Evolutionary conservation across 2,329 filamentous ascomycete species (phyloP).

Genomic region (Calonectria ilicicola): DNA sequence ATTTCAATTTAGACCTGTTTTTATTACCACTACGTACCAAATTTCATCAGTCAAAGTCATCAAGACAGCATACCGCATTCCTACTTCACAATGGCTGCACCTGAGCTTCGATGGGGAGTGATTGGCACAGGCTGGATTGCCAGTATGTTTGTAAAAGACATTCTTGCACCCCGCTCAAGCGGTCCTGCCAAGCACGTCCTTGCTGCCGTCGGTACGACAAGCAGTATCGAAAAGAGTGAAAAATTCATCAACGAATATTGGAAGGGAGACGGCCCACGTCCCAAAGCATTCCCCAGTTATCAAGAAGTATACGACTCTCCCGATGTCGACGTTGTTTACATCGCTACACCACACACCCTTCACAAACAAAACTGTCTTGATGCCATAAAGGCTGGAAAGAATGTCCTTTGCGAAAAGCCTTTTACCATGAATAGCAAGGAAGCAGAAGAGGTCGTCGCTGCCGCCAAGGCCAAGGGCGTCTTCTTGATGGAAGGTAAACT

Average conservation of each 20-base stretch:
- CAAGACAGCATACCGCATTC: not conserved
- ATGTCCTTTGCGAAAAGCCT: slow-evolving; percentile 60
- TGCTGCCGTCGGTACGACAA: slow-evolving; percentile 10
- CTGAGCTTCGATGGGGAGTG: slow-evolving; percentile 15
- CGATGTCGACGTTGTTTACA: slow-evolving; percentile 58
- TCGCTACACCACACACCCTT: slow-evolving; percentile 58
- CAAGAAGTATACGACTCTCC: slow-evolving; percentile 54
- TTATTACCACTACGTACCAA: no score
- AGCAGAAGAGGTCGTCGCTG: slow-evolving; percentile 51
- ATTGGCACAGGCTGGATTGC: slow-evolving; percentile 21
- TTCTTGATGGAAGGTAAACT: slow-evolving; percentile 54
- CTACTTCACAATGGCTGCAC: slow-evolving; percentile 1
- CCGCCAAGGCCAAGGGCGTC: slow-evolving; percentile 52
- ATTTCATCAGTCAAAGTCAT: no score
- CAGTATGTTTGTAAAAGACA: slow-evolving; percentile 16
- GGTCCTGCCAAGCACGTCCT: slow-evolving; percentile 14
- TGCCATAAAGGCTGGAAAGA: slow-evolving; percentile 56
- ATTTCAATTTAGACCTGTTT: not conserved
- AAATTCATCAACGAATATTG: slow-evolving; percentile 17
- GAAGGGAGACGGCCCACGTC: slow-evolving; percentile 15
- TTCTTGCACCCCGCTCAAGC: slow-evolving; percentile 6
- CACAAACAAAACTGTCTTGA: slow-evolving; percentile 57
- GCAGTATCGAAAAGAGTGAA: slow-evolving; percentile 10
- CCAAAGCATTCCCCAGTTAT: slow-evolving; percentile 51
- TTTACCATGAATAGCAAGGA: slow-evolving; percentile 55